Evolutionary conservation across 2,329 filamentous ascomycete genomes (phyloP).

Genomic region (Drechslerella coelobrocha): DNA sequence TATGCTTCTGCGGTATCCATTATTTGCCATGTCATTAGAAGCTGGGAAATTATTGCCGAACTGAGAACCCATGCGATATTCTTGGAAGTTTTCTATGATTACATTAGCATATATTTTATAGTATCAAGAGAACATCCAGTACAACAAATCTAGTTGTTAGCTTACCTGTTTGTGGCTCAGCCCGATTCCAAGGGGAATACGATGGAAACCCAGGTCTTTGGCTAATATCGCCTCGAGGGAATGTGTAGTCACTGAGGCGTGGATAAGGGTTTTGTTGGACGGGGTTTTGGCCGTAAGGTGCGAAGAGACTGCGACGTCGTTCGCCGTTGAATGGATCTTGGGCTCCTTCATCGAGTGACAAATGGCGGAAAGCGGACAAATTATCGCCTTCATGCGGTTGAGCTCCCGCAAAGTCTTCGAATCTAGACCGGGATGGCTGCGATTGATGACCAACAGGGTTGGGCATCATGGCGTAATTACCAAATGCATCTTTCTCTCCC

Average conservation of each 20-base stretch:
- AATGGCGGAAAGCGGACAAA: slow-evolving; percentile 50
- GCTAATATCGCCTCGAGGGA: slow-evolving; percentile 40
- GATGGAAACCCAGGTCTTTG: slow-evolving; percentile 36
- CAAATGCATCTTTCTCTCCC: slow-evolving; percentile 40
- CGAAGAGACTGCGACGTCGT: slow-evolving; percentile 44
- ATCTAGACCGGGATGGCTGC: slow-evolving; percentile 42
- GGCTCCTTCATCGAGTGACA: slow-evolving; percentile 53
- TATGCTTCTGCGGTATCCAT: slow-evolving; percentile 48
- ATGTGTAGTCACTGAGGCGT: slow-evolving; percentile 46
- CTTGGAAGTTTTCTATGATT: slow-evolving; percentile 21
- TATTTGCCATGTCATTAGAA: slow-evolving; percentile 30
- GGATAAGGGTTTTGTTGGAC: slow-evolving; percentile 48
- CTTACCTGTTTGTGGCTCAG: slow-evolving; percentile 38
- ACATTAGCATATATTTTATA: slow-evolving; percentile 1
- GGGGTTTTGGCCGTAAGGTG: slow-evolving; percentile 49
- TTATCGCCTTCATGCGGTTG: slow-evolving; percentile 36
- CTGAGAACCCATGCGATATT: slow-evolving; percentile 14
- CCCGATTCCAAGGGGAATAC: slow-evolving; percentile 44
- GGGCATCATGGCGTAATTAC: slow-evolving; percentile 45
- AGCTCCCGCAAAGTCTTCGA: slow-evolving; percentile 38
- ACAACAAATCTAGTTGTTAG: background rate
- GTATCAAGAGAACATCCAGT: background rate
- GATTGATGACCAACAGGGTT: slow-evolving; percentile 38
- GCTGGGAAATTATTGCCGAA: slow-evolving; percentile 18
- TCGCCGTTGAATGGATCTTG: slow-evolving; percentile 42